Percentiles rank a stretch among this genome's conserved stretches.
These are phyloP conservation scores for Bipolaris victoriae DNA, from an alignment of 2,329 filamentous ascomycete genomes.

Conservation along the genomic window DNA sequence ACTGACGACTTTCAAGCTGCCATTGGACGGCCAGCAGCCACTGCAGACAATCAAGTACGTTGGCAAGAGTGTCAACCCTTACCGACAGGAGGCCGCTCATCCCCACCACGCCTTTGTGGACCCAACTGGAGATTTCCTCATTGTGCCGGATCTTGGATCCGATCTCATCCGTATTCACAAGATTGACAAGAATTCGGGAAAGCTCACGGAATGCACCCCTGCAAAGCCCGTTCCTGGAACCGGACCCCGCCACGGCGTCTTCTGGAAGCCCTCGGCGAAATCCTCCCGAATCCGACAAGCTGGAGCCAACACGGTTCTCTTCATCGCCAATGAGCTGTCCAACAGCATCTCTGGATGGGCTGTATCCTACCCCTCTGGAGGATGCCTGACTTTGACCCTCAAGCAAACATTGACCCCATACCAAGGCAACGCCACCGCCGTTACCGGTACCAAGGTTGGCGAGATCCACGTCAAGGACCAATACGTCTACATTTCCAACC, in stretches of 20 bases:
- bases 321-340: conserved; percentile 43
- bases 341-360: conserved; percentile 42
- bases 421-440: conserved; percentile 36
- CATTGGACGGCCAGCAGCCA: conserved; percentile 35
- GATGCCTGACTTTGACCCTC: conserved; percentile 40
- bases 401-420: conserved; percentile 45
- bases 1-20: conserved; percentile 46
- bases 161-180: conserved; percentile 62
- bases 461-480: conserved; percentile 43
- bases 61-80: conserved; percentile 52
- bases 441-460: conserved; percentile 38
- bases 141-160: conserved; percentile 62
- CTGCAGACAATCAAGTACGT: conserved; percentile 41
- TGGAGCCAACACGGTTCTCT: conserved; percentile 34
- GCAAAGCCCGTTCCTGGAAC: conserved; percentile 55
- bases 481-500: conserved; percentile 45
- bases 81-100: conserved; percentile 62
- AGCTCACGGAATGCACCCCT: conserved; percentile 55
- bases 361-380: conserved; percentile 37
- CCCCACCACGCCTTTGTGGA: conserved; percentile 61
- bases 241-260: conserved; percentile 61
- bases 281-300: conserved; percentile 28
- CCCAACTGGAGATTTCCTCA: conserved; percentile 57
- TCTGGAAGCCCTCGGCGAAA: conserved; percentile 50
- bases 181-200: conserved; percentile 55